Conservation (phyloP, 2,329 filamentous ascomycete species). For the Colletotrichum tabaci region DNA sequence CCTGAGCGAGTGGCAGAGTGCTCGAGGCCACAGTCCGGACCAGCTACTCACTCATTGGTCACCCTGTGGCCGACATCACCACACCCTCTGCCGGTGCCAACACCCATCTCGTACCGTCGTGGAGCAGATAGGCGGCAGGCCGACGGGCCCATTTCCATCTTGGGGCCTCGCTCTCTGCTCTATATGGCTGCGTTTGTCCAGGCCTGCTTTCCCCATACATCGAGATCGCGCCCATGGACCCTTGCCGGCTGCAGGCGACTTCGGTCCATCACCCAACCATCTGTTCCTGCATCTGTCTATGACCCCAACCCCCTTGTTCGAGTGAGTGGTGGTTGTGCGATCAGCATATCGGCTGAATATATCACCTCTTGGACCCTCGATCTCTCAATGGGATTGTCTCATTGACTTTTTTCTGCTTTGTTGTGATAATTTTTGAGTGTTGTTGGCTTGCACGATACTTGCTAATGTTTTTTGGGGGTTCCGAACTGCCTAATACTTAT, state of each 20-base stretch:
- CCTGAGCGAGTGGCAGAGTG: neutral
- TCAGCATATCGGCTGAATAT: conserved; percentile 20
- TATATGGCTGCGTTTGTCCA: conserved; percentile 23
- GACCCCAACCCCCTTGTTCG: conserved; percentile 5
- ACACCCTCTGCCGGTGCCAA: conserved; percentile 33
- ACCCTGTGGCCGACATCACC: conserved; percentile 21
- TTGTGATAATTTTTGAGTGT: conserved; percentile 11
- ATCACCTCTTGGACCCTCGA: conserved; percentile 22
- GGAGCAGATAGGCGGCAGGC: conserved; percentile 30
- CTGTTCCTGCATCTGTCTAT: conserved; percentile 33
- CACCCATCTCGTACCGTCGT: conserved; percentile 10
- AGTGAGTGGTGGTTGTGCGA: conserved; percentile 10
- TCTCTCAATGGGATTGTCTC: neutral
- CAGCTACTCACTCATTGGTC: conserved; percentile 18
- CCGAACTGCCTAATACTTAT: conserved; percentile 11
- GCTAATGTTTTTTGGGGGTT: conserved; percentile 17
- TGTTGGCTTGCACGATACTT: conserved; percentile 24
- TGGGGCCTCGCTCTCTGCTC: conserved; percentile 1
- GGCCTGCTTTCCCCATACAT: conserved; percentile 15
- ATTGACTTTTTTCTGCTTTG: conserved; percentile 10
- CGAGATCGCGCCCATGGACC: conserved; percentile 25
- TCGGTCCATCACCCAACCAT: conserved; percentile 30
- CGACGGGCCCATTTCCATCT: conserved; percentile 15
- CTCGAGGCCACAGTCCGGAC: neutral
- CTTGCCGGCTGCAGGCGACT: conserved; percentile 26